Percentiles rank a stretch among this genome's conserved stretches.
phyloP scores from a whole-genome alignment of 495 filamentous ascomycete genomes.

The Copromyces sp. region DNA sequence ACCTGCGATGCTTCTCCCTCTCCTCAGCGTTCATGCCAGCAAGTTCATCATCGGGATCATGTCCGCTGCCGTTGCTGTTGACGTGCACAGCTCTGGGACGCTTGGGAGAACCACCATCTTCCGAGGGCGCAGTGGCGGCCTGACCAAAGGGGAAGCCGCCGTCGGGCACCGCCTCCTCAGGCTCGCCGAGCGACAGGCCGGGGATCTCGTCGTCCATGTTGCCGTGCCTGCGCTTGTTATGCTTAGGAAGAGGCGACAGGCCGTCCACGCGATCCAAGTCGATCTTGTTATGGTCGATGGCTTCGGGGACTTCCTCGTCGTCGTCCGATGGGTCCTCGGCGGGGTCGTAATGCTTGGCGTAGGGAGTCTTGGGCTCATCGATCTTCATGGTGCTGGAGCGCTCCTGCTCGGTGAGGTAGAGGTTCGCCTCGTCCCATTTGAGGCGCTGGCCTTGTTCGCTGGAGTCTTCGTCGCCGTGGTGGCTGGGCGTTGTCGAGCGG shows the following conservation, averaged over 20 bases:
- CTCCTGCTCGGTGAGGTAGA: slow-evolving; percentile 93
- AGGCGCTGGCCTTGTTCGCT: slow-evolving; percentile 58
- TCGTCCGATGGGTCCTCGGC: slow-evolving; percentile 70
- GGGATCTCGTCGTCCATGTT: slow-evolving; percentile 66
- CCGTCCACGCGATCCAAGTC: slow-evolving; percentile 28
- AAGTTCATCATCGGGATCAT: slow-evolving; percentile 44
- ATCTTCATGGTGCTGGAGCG: slow-evolving; percentile 97
- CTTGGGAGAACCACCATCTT: slow-evolving; percentile 1
- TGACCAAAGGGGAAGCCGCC: slow-evolving; percentile 21
- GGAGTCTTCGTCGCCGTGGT: slow-evolving; percentile 30
- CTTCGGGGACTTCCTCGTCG: slow-evolving; percentile 54
- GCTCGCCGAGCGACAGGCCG: slow-evolving; percentile 85
- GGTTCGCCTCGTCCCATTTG: slow-evolving; percentile 96
- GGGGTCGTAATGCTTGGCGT: slow-evolving; percentile 83
- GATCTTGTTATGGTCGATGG: slow-evolving; percentile 23
- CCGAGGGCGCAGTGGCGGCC: neutral
- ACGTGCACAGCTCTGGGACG: slow-evolving; percentile 59
- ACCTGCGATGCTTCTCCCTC: slow-evolving; percentile 76
- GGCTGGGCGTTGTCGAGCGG: slow-evolving; percentile 39
- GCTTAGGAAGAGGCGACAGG: slow-evolving; percentile 7
- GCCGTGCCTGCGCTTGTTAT: slow-evolving; percentile 3
- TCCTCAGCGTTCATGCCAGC: slow-evolving; percentile 64
- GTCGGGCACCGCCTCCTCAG: slow-evolving; percentile 59
- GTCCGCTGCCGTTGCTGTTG: slow-evolving; percentile 43
- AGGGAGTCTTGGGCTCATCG: slow-evolving; percentile 94